Conservation (phyloP, 768 basidiomycete genomes). For the Neoboletus brunneissimus region DNA sequence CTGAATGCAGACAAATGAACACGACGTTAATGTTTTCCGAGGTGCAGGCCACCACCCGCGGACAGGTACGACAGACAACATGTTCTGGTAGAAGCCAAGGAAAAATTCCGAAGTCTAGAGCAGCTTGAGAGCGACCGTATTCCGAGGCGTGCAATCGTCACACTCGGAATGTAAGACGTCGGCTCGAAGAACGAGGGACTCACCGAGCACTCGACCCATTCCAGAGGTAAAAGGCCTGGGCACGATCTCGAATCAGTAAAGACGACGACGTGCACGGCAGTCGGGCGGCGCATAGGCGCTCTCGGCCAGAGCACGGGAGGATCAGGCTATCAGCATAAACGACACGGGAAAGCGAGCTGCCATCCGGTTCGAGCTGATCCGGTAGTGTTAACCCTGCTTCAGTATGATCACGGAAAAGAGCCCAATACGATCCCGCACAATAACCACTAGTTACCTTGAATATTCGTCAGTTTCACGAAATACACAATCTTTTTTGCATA, state of each 20-base stretch:
- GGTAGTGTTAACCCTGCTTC: background rate
- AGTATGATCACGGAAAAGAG: background rate
- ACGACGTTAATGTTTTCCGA: background rate
- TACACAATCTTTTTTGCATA: background rate
- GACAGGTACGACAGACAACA: background rate
- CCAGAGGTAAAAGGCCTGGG: background rate
- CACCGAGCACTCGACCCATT: background rate
- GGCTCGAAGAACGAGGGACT: background rate
- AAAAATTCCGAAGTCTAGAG: conserved; percentile 1
- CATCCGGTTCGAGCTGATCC: background rate
- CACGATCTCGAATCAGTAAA: conserved; percentile 1
- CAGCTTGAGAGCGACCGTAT: background rate
- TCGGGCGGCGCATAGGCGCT: background rate
- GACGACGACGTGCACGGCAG: background rate
- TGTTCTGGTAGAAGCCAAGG: conserved; percentile 11
- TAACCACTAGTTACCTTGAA: background rate
- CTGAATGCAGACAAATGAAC: background rate
- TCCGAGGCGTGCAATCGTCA: conserved; percentile 1
- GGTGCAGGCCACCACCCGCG: conserved; percentile 1
- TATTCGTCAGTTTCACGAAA: background rate
- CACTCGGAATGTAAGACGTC: conserved; percentile 1
- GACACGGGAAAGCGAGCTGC: background rate
- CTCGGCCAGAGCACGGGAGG: background rate
- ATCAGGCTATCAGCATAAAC: conserved; percentile 6
- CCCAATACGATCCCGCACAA: background rate